Evolutionary conservation across 208 protist species (phyloP), one percentile per base, ranked within the genome.

Genomic region (Acanthamoeba polyphaga): DNA sequence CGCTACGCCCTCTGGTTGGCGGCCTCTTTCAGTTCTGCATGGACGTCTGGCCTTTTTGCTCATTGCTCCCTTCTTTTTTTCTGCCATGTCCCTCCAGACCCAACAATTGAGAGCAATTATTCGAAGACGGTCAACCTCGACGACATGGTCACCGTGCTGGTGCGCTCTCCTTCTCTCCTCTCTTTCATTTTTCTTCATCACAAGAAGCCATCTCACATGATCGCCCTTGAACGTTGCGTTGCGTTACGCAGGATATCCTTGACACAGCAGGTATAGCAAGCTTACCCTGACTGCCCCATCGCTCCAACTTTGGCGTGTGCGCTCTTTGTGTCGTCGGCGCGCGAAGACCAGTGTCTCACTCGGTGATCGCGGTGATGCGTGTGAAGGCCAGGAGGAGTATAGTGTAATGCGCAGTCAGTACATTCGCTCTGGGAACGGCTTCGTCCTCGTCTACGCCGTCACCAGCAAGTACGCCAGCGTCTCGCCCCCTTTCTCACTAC

Each of bases 71-170:
- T 5, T 5, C 38, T 43, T 43, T 5, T 43, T 43, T 43, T 43
- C 38, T 43, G 38, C 38, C 38, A 43, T 5, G 38, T 5, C 38
- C 38, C 3, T 43, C 32, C 70, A 78, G 70, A 78, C 38, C 70
- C 70, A 78, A 78, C 70, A 78, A 78, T 78, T 24, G 70, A 78
- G 29, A 78, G 70, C 70, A 78, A 78, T n/a, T 78, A 78, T n/a
- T 46, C 70, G 19, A 78, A 78, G n/a, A 78, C 70, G 17, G 38
- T 78, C 70, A 43, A 78, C 70, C 70, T 78, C 19, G 70, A 78
- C 19, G 70, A 43, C 38, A 49, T 34, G 15, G 66, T 72, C 29
- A 72, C n/a, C 9, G 22, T 72, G 66, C 66, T 72, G 66, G 66
- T 72, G 22, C 66, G 22, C 22, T 38, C 22, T 72, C 66, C 10